These are phyloP conservation scores for Aspergillus ochraceus DNA, from an alignment of 2,329 filamentous ascomycete species.

Conservation along the genomic window DNA sequence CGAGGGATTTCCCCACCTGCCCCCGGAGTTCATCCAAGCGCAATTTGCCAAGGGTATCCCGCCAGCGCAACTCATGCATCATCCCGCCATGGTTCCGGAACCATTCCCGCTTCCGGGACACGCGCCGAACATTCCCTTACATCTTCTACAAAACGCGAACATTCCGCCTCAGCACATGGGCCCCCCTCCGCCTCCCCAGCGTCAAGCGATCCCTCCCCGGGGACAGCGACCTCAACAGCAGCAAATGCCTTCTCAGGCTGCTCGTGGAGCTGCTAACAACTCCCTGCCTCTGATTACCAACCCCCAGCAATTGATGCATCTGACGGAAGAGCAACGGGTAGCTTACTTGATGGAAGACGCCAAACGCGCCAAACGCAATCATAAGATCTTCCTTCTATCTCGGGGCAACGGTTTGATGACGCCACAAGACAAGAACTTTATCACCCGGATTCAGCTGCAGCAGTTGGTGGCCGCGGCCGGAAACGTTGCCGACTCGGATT, in stretches of 20 bases:
- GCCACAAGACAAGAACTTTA: slow-evolving; percentile 98
- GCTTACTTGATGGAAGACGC: slow-evolving; percentile 87
- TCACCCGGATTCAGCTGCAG: slow-evolving; percentile 95
- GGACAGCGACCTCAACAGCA: slow-evolving; percentile 36
- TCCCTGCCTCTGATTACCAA: slow-evolving; percentile 60
- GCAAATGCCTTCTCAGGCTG: slow-evolving; percentile 36
- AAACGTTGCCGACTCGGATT: slow-evolving; percentile 75
- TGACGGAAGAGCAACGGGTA: slow-evolving; percentile 81
- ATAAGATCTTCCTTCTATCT: slow-evolving; percentile 92
- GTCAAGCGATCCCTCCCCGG: slow-evolving; percentile 38
- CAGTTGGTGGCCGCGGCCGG: slow-evolving; percentile 92
- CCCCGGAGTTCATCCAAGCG: slow-evolving; percentile 51
- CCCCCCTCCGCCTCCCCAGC: slow-evolving; percentile 35
- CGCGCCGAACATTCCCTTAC: slow-evolving; percentile 59
- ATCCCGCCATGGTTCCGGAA: slow-evolving; percentile 42
- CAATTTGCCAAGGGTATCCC: slow-evolving; percentile 36
- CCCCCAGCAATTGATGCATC: slow-evolving; percentile 70
- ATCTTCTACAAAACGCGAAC: slow-evolving; percentile 79
- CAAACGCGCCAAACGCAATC: slow-evolving; percentile 92
- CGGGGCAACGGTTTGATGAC: slow-evolving; percentile 98
- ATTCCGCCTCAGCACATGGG: slow-evolving; percentile 52
- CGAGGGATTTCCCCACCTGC: slow-evolving; percentile 35
- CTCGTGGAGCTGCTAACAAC: slow-evolving; percentile 35
- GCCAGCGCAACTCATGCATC: slow-evolving; percentile 38
- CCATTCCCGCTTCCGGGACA: slow-evolving; percentile 45